Conservation (phyloP, 345 rosid genomes). For the Salix dunnii region DNA sequence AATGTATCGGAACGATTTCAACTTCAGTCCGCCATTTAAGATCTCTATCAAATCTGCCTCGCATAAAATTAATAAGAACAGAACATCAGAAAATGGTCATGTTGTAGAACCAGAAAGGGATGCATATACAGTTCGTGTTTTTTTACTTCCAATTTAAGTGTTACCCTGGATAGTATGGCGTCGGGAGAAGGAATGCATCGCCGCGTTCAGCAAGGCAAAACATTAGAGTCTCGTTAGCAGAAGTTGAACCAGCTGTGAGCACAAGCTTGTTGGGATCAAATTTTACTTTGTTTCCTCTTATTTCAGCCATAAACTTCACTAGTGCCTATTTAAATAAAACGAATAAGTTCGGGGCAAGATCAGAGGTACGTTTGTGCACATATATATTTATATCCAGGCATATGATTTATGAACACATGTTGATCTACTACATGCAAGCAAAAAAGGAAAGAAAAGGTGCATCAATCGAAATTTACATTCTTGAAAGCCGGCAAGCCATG, state of each 20-base stretch:
- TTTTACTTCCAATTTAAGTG: too few species aligned
- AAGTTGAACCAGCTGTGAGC: conserved; percentile 35
- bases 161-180: conserved; percentile 38
- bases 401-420: neutral
- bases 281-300: conserved; percentile 26
- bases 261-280: conserved; percentile 31
- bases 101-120: neutral
- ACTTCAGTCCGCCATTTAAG: conserved; percentile 33
- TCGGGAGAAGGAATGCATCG: conserved; percentile 32
- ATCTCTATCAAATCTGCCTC: conserved; percentile 33
- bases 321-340: conserved; percentile 16
- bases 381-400: neutral
- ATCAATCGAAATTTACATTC: conserved; percentile 5
- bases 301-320: conserved; percentile 20
- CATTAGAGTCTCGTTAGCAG: conserved; percentile 32
- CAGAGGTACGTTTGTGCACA: neutral
- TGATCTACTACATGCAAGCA: neutral
- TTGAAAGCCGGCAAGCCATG: conserved; percentile 33
- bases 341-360: neutral
- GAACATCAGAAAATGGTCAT: too few species aligned
- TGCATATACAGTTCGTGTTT: too few species aligned
- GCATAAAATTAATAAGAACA: neutral
- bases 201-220: conserved; percentile 32
- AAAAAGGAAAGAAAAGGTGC: neutral
- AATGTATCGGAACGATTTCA: conserved; percentile 32